phyloP scores from a whole-genome alignment of 2,329 filamentous ascomycete genomes.

The Xylariaceae sp. region DNA sequence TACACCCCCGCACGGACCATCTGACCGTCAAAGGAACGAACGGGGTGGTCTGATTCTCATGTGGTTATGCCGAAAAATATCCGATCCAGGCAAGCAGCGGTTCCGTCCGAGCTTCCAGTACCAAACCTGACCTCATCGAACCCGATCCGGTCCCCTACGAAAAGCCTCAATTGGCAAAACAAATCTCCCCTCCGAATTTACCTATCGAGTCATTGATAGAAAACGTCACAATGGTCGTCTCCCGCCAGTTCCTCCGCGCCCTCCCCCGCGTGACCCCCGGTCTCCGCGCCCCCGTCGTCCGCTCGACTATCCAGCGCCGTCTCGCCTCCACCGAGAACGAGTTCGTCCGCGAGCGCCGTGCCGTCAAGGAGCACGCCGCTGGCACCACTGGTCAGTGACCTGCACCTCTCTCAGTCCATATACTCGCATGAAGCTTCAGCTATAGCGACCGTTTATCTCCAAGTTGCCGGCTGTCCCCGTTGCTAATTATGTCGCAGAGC shows the following conservation, averaged over 20 bases:
- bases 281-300: conserved; percentile 50
- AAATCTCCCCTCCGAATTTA: conserved; percentile 26
- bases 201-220: not conserved
- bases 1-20: conserved; percentile 14
- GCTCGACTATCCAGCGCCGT: conserved; percentile 60
- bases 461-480: conserved; percentile 28
- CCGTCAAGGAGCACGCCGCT: conserved; percentile 85
- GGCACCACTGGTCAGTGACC: conserved; percentile 70
- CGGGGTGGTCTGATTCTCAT: conserved; percentile 9
- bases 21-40: not conserved
- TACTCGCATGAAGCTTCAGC: too few relatives aligned
- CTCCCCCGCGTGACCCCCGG: conserved; percentile 59
- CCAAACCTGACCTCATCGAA: conserved; percentile 27
- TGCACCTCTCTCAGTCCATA: too few relatives aligned
- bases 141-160: conserved; percentile 10
- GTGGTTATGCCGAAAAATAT: conserved; percentile 24
- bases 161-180: conserved; percentile 34
- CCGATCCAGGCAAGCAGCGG: conserved; percentile 17
- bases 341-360: conserved; percentile 87
- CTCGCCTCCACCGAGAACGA: conserved; percentile 78
- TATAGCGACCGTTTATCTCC: too few relatives aligned
- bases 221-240: conserved; percentile 53
- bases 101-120: conserved; percentile 11
- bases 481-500: conserved; percentile 50
- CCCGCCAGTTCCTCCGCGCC: conserved; percentile 56